Conservation (phyloP, 805 yeast genomes). For the Cyberlindnera veronae region DNA sequence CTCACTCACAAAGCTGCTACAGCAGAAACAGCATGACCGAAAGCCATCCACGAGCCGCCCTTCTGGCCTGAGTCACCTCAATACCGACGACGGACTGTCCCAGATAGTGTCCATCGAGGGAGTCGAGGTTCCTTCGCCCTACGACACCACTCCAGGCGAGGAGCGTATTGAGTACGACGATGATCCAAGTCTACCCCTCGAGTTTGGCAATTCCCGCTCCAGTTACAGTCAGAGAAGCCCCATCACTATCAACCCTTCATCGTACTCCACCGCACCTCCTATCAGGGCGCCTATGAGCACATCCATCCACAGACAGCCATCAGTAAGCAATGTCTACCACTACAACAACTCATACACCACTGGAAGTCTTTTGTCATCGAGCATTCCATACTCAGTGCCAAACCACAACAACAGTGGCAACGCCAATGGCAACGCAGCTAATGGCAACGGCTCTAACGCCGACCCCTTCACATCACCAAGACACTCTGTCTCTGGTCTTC, state of each 20-base stretch:
- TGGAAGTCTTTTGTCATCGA: constrained; percentile 18
- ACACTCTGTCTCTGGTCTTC: constrained; percentile 31
- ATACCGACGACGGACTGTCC: constrained; percentile 18
- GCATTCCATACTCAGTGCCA: constrained; percentile 27
- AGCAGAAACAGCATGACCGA: constrained; percentile 22
- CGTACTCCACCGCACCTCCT: constrained; percentile 26
- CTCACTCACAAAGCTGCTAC: constrained; percentile 27
- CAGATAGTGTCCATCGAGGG: constrained; percentile 30
- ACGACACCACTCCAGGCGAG: background rate
- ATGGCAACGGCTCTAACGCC: no score
- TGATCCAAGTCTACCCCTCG: constrained; percentile 9
- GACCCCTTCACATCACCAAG: constrained; percentile 32
- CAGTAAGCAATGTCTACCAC: constrained; percentile 10
- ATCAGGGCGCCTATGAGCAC: constrained; percentile 29
- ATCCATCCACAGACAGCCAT: constrained; percentile 28
- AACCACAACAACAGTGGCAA: constrained; percentile 15
- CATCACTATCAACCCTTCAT: constrained; percentile 20
- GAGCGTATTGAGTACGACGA: constrained; percentile 8
- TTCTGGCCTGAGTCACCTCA: constrained; percentile 8
- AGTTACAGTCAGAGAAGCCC: constrained; percentile 25
- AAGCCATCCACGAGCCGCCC: constrained; percentile 4
- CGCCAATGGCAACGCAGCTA: constrained; percentile 45
- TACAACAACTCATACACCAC: constrained; percentile 19
- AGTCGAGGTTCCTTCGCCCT: constrained; percentile 22
- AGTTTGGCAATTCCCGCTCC: constrained; percentile 9